A percentile compares a stretch with the other conserved stretches of the same genome.
Evolutionary conservation across 441 rosid genomes (phyloP).

Genomic region (Codiaeum variegatum): DNA sequence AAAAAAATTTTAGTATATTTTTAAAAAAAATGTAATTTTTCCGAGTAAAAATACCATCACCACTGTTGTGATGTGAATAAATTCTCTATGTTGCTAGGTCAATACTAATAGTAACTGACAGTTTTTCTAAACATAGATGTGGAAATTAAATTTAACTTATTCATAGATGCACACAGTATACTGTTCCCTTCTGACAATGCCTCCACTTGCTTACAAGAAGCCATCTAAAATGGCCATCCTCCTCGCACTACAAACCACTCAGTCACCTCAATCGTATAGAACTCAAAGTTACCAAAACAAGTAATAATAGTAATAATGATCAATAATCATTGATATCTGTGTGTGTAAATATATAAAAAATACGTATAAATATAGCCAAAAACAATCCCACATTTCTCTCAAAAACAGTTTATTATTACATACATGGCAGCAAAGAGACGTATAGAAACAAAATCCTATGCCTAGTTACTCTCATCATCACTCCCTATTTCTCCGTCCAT

Average conservation of each 20-base stretch:
- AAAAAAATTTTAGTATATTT: too few species aligned
- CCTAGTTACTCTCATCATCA: not conserved
- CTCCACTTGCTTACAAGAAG: not conserved
- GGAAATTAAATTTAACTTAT: not conserved
- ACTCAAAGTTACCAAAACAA: too few species aligned
- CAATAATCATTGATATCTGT: too few species aligned
- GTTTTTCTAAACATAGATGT: too few species aligned
- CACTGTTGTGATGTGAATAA: too few species aligned
- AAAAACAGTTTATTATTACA: not conserved
- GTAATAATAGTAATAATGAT: too few species aligned
- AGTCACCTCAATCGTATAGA: too few species aligned
- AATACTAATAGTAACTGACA: too few species aligned
- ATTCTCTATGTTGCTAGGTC: too few species aligned
- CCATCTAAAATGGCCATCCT: not conserved
- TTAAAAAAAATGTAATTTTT: too few species aligned
- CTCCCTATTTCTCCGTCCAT: not conserved
- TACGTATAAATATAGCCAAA: not conserved
- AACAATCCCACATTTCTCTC: not conserved
- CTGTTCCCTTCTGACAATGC: not conserved
- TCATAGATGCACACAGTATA: not conserved
- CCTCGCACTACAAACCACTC: not conserved
- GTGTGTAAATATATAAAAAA: too few species aligned
- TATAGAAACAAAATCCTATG: not conserved
- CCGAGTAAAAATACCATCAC: too few species aligned
- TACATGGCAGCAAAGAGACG: not conserved